Conservation (phyloP, 306 rosid species). For the Abrus precatorius region DNA sequence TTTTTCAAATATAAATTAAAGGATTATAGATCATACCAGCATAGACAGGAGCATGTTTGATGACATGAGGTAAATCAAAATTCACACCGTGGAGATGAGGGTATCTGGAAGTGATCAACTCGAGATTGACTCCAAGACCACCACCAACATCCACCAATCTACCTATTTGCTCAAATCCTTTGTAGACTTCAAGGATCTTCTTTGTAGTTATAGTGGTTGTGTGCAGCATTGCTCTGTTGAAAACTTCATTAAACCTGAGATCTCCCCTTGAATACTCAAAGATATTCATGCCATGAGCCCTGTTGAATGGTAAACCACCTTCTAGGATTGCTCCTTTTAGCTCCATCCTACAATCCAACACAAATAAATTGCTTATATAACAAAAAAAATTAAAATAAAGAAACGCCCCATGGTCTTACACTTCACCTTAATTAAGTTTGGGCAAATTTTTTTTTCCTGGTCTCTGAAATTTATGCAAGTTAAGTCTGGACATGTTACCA, state of each 20-base stretch:
- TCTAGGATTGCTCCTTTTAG: conserved; percentile 55
- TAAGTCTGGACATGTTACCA: too few relatives aligned
- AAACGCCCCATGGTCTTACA: too few relatives aligned
- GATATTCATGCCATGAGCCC: conserved; percentile 52
- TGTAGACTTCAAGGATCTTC: conserved; percentile 51
- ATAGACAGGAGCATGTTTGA: conserved; percentile 54
- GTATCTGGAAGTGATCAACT: conserved; percentile 58
- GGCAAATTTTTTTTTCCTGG: too few relatives aligned
- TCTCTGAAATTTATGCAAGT: too few relatives aligned
- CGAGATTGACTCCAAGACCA: conserved; percentile 58
- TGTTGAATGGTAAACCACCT: conserved; percentile 61
- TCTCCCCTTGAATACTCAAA: conserved; percentile 55
- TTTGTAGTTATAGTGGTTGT: conserved; percentile 39
- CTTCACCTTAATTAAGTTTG: too few relatives aligned
- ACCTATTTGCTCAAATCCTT: conserved; percentile 56
- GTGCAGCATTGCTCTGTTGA: conserved; percentile 61
- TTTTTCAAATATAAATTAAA: too few relatives aligned
- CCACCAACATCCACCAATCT: conserved; percentile 75
- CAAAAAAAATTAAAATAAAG: too few relatives aligned
- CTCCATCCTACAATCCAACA: conserved; percentile 42
- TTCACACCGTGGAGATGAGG: conserved; percentile 54
- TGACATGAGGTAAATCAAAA: conserved; percentile 62
- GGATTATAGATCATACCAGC: conserved; percentile 27
- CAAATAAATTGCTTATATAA: too few relatives aligned
- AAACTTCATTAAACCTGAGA: conserved; percentile 53